These are phyloP conservation scores for Cercospora brassicicola DNA, from an alignment of 2,329 filamentous ascomycete species.

Conservation along the genomic window DNA sequence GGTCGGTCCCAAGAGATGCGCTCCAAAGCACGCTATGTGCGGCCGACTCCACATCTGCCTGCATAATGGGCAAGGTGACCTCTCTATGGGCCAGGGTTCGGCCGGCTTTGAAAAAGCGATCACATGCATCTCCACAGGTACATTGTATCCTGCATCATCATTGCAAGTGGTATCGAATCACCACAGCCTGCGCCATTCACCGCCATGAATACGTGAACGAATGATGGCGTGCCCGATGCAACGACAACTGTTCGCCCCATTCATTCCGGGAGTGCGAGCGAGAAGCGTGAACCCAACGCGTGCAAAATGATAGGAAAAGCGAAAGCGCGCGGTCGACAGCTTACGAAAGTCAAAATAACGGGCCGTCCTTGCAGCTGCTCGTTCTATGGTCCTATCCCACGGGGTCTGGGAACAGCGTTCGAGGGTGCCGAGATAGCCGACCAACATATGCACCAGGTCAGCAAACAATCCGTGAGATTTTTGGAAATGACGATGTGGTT, in stretches of 20 bases:
- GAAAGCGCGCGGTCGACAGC: background rate
- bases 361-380: conserved; percentile 1
- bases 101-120: conserved; percentile 10
- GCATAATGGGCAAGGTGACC: conserved; percentile 4
- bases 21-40: conserved; percentile 13
- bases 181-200: conserved; percentile 14
- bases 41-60: conserved; percentile 12
- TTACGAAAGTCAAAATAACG: background rate
- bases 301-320: background rate
- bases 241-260: background rate
- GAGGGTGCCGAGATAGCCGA: conserved; percentile 7
- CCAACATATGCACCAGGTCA: conserved; percentile 1
- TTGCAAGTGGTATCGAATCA: conserved; percentile 13
- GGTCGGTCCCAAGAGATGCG: conserved; percentile 9
- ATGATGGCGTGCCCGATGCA: background rate
- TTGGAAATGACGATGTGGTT: background rate
- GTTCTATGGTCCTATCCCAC: background rate
- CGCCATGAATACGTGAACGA: conserved; percentile 15
- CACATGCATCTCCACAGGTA: conserved; percentile 20
- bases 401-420: conserved; percentile 1
- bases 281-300: background rate
- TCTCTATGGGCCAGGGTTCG: conserved; percentile 1
- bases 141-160: conserved; percentile 23
- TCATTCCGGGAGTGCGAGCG: background rate
- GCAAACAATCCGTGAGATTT: background rate